Evolutionary conservation across 1,284 basidiomycete genomes (phyloP).

Genomic region (Trichosporon asahii): DNA sequence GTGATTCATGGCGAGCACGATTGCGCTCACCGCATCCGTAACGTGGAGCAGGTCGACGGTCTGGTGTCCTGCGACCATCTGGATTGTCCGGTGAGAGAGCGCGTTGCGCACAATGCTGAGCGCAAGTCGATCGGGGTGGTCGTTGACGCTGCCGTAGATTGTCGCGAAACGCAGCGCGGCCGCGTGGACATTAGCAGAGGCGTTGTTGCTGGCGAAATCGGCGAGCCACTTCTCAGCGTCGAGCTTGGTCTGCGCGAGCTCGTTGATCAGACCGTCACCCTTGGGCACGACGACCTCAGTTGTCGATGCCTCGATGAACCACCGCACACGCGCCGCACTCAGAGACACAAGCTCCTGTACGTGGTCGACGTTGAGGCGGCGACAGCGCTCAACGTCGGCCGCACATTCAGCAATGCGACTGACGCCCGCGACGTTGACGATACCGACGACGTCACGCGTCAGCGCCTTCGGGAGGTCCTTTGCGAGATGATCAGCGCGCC

Average conservation of each 20-base stretch:
- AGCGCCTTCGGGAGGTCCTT: not conserved
- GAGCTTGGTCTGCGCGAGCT: conserved; percentile 34
- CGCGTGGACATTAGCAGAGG: conserved; percentile 20
- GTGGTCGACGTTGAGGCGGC: conserved; percentile 35
- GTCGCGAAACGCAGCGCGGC: conserved; percentile 35
- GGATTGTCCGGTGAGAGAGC: conserved; percentile 34
- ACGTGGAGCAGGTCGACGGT: conserved; percentile 38
- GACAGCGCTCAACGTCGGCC: conserved; percentile 37
- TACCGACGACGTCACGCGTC: conserved; percentile 30
- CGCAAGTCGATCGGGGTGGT: conserved; percentile 37
- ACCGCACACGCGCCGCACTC: conserved; percentile 25
- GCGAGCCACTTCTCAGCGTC: conserved; percentile 29
- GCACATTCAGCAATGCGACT: conserved; percentile 37
- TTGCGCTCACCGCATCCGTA: conserved; percentile 33
- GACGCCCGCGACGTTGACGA: conserved; percentile 42
- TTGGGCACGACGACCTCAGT: conserved; percentile 32
- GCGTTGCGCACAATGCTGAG: conserved; percentile 35
- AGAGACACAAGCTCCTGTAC: conserved; percentile 30
- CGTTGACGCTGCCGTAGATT: conserved; percentile 34
- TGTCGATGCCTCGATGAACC: conserved; percentile 41
- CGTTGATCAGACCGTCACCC: conserved; percentile 30
- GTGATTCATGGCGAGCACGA: conserved; percentile 28
- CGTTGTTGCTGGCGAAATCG: conserved; percentile 10
- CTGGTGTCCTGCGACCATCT: conserved; percentile 41
- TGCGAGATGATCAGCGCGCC: not conserved